Percentiles rank a stretch among this genome's conserved stretches.
Conservation (phyloP, 768 basidiomycete genomes). For the Termitomyces sp. region DNA sequence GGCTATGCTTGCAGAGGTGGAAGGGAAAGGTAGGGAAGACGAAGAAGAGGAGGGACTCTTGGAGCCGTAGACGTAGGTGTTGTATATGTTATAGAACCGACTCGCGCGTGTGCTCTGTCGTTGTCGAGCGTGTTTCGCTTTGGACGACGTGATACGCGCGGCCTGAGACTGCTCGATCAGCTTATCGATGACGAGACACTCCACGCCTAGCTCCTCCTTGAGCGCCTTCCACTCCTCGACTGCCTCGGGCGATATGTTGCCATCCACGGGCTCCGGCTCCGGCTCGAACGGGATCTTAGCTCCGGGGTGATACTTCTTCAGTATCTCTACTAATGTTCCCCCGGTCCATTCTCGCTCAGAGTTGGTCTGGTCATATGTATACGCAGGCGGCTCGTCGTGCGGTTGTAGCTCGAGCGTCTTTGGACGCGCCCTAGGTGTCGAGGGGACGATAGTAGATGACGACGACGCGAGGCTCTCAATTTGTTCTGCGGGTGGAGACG, state of each 20-base stretch:
- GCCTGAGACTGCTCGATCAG: conserved; percentile 36
- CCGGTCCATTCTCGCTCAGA: conserved; percentile 41
- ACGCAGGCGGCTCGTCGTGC: conserved; percentile 68
- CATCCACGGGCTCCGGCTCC: conserved; percentile 20
- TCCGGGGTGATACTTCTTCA: conserved; percentile 71
- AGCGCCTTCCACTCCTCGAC: conserved; percentile 74
- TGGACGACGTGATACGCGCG: conserved; percentile 15
- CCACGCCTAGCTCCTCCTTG: conserved; percentile 74
- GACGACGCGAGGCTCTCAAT: conserved; percentile 63
- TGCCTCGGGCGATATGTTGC: conserved; percentile 61
- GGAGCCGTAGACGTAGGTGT: conserved; percentile 56
- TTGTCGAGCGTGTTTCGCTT: conserved; percentile 15
- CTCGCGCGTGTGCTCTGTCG: conserved; percentile 29
- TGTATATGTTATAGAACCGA: conserved; percentile 84
- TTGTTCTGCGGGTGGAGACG: conserved; percentile 36
- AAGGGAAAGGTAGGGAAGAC: conserved; percentile 11
- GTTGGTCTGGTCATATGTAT: conserved; percentile 44
- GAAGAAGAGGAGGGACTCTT: conserved; percentile 15
- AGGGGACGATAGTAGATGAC: conserved; percentile 65
- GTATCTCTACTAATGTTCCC: conserved; percentile 47
- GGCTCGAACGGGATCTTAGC: conserved; percentile 38
- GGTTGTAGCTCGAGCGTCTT: conserved; percentile 21
- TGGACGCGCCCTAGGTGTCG: conserved; percentile 53
- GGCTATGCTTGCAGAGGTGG: conserved; percentile 27
- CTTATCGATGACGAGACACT: conserved; percentile 73